Base-by-base conservation (phyloP, 2,329 filamentous ascomycete species). In the Thelonectria discophora region DNA sequence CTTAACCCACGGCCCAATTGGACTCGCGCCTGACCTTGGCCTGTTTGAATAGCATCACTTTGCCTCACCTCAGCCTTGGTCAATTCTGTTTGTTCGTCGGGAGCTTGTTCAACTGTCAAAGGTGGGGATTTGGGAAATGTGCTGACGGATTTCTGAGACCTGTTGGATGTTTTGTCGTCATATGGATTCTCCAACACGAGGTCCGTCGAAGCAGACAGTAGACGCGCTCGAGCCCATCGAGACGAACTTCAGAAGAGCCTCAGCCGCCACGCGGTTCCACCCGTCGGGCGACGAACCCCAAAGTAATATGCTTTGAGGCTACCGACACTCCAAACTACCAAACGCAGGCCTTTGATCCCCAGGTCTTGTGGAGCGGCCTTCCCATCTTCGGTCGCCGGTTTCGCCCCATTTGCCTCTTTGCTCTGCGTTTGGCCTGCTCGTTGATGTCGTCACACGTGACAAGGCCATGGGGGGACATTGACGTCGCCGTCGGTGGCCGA, bases 381-480 rank as follows among this genome's bases (percentile, higher is more conserved):
- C 55, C 50, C 47, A 58, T 66, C 43, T 56, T 56, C 62, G 43
- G 40, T 21, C 40, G 40, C 21, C 21, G 53, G 24, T 54, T 21
- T 62, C 55, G 65, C 58, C 58, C 32, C 59, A 24, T 4, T 32
- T 50, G 55, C 37, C 46, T 57, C 34, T 65, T 60, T 15, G 17
- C 17, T 53, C 2, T 17, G 18, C 42, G n/a, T 58, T 46, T 12
- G 2, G 18, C 17, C 51, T 55, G 61, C 21, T 59, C 68, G 55
- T 55, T 43, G 46, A 12, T 34, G 40, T 32, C 46, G 52, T 59
- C 49, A 68, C 65, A 70, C 65, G 68, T 70, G 66, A 70, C 69
- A 59, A 68, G 65, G 63, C 63, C 46, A 55, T 57, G 58, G 45
- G 21, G 21, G 6, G 58, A 58, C 42, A 58, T n/a, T 54, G 57